Percentiles rank a stretch among this genome's conserved stretches.
phyloP scores from a whole-genome alignment of 75 land plant genomes.

The Pinus albicaulis region DNA sequence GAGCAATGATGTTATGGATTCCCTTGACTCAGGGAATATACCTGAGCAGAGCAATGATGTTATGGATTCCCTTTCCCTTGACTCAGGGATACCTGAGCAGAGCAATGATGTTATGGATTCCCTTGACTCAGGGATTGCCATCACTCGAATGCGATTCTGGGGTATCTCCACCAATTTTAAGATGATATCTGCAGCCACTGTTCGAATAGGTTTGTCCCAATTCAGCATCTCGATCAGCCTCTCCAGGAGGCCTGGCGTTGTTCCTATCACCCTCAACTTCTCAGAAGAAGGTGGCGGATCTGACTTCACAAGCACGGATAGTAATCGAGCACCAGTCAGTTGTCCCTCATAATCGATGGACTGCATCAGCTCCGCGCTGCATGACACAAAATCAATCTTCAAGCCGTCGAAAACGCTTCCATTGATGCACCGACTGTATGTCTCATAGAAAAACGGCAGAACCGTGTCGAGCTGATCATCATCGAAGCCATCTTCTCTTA shows the following conservation, averaged over 20 bases:
- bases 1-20: too few species aligned
- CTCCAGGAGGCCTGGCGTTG: conserved; percentile 40
- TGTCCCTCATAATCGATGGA: conserved; percentile 52
- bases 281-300: too few species aligned
- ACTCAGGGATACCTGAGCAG: too few species aligned
- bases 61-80: too few species aligned
- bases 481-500: conserved; percentile 25
- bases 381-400: conserved; percentile 77
- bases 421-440: conserved; percentile 59
- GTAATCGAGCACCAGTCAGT: conserved; percentile 41
- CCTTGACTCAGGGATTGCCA: conserved; percentile 52
- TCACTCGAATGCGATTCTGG: conserved; percentile 34
- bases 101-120: too few species aligned
- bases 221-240: conserved; percentile 81
- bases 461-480: too few species aligned
- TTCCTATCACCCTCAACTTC: too few species aligned
- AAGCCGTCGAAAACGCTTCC: conserved; percentile 81
- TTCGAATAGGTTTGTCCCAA: conserved; percentile 65
- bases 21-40: too few species aligned
- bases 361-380: conserved; percentile 47
- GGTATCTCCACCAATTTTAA: conserved; percentile 4
- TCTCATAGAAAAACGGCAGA: conserved; percentile 71
- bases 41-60: too few species aligned
- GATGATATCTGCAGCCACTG: conserved; percentile 48
- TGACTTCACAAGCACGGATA: not conserved